Evolutionary conservation across 371 early-diverging fungal species (phyloP).

Genomic region (Aphelidium insulamus): DNA sequence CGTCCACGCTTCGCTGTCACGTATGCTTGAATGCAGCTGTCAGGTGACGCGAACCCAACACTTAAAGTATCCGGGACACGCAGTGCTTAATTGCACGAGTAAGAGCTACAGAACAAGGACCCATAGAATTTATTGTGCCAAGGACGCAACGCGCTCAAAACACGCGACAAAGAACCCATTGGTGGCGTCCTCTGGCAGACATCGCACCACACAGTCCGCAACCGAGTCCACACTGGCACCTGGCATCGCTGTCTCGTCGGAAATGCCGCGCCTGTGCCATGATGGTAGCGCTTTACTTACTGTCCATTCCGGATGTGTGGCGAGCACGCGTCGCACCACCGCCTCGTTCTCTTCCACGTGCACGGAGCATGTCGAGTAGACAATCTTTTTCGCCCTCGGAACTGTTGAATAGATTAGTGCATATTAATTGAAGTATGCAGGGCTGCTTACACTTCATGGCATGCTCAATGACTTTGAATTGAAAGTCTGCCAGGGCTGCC

Average conservation of each 20-base stretch:
- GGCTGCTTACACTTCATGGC: slow-evolving; percentile 37
- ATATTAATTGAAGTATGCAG: background rate
- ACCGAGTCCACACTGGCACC: too few species aligned
- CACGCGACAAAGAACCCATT: slow-evolving; percentile 73
- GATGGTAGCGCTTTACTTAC: slow-evolving; percentile 36
- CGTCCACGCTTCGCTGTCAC: too few species aligned
- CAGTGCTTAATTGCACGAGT: too few species aligned
- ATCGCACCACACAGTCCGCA: too few species aligned
- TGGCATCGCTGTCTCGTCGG: too few species aligned
- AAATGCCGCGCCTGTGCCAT: slow-evolving; percentile 53
- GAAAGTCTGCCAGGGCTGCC: slow-evolving; percentile 44
- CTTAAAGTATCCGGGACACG: too few species aligned
- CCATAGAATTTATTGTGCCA: too few species aligned
- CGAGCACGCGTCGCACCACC: slow-evolving; percentile 47
- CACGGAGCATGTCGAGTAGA: slow-evolving; percentile 92
- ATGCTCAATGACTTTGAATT: slow-evolving; percentile 33
- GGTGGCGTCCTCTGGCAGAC: slow-evolving; percentile 31
- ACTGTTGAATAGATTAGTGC: slow-evolving; percentile 18
- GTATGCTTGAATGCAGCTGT: too few species aligned
- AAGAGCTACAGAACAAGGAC: too few species aligned
- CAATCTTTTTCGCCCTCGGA: slow-evolving; percentile 44
- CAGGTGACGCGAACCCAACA: too few species aligned
- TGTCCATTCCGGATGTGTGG: slow-evolving; percentile 19
- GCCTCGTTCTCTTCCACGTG: slow-evolving; percentile 89
- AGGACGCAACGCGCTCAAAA: slow-evolving; percentile 23